Evolutionary conservation across 2,329 filamentous ascomycete genomes (phyloP).

Genomic region (Stromatinia cepivora): DNA sequence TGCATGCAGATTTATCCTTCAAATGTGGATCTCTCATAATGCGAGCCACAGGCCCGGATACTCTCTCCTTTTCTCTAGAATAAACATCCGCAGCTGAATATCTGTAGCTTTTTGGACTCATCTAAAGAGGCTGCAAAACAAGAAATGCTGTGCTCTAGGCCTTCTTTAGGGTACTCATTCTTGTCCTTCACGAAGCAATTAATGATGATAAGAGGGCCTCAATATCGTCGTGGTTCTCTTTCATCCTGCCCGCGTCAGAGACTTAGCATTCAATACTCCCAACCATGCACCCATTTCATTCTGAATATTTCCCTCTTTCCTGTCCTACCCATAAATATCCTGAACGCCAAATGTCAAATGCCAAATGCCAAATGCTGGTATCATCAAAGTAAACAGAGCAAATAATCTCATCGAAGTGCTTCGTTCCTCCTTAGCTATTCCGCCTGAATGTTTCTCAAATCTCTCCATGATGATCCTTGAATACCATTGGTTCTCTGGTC

Average conservation of each 20-base stretch:
- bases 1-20: not conserved
- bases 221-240: not conserved
- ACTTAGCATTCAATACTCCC: not conserved
- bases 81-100: not conserved
- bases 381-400: slow-evolving; percentile 26
- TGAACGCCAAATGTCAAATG: slow-evolving; percentile 26
- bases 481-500: not conserved
- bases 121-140: not conserved
- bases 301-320: not conserved
- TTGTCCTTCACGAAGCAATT: not conserved
- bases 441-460: not conserved
- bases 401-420: not conserved
- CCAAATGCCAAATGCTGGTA: slow-evolving; percentile 34
- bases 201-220: too few relatives aligned
- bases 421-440: not conserved
- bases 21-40: not conserved
- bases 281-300: not conserved
- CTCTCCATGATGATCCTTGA: not conserved
- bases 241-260: not conserved
- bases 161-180: not conserved
- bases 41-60: not conserved
- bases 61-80: too few relatives aligned
- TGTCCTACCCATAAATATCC: not conserved
- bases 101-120: not conserved
- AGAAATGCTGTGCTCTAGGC: not conserved